Conservation (phyloP, 2,329 filamentous ascomycete genomes). For the Fusarium begoniae region DNA sequence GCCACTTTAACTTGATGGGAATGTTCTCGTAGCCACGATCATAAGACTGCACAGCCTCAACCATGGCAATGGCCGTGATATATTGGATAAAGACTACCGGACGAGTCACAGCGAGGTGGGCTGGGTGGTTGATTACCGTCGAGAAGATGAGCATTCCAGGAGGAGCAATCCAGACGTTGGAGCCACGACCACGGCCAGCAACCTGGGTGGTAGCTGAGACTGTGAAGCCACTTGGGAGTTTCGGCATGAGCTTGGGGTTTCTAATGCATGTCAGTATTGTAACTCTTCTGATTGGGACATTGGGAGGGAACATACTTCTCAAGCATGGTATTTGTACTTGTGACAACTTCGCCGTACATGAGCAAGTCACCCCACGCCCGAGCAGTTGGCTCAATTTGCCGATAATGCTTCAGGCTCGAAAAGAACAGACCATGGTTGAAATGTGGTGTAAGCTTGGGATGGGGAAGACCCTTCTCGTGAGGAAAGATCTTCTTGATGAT, state of each 20-base stretch:
- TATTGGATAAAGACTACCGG: conserved; percentile 96
- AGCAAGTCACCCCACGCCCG: conserved; percentile 79
- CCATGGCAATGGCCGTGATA: conserved; percentile 85
- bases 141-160: conserved; percentile 88
- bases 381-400: conserved; percentile 62
- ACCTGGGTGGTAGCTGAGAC: conserved; percentile 87
- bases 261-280: conserved; percentile 50
- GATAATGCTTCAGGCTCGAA: conserved; percentile 74
- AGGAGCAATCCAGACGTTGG: conserved; percentile 94
- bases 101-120: conserved; percentile 73
- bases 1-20: conserved; percentile 93
- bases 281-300: neutral
- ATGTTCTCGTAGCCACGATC: conserved; percentile 77
- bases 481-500: conserved; percentile 78
- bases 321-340: conserved; percentile 91
- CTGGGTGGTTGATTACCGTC: conserved; percentile 84
- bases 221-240: conserved; percentile 86
- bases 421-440: conserved; percentile 89
- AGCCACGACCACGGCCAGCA: conserved; percentile 86
- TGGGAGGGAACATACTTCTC: conserved; percentile 71
- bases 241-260: conserved; percentile 80
- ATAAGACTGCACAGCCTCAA: conserved; percentile 84
- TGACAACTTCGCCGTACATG: conserved; percentile 91
- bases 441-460: conserved; percentile 77
- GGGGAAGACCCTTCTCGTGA: conserved; percentile 74